Conservation (phyloP, 2,329 filamentous ascomycete genomes). For the Zymoseptoria tritici region DNA sequence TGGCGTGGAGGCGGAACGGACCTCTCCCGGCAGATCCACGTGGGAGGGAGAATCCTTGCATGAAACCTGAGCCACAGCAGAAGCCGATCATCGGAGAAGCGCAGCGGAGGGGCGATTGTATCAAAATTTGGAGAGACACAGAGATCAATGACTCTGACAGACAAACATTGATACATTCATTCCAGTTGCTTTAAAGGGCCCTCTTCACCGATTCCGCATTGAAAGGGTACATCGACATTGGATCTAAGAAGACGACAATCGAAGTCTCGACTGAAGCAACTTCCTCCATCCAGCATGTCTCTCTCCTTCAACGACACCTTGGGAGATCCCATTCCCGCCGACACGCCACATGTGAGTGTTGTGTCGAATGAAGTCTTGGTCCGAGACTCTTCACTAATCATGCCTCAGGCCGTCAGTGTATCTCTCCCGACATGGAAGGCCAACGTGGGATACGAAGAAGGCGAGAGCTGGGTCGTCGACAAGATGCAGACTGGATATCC, state of each 20-base stretch:
- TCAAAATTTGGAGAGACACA: neutral
- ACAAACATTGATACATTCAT: neutral
- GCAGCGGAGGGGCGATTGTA: neutral
- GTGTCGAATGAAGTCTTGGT: neutral
- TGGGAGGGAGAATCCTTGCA: neutral
- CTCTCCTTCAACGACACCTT: slow-evolving; percentile 30
- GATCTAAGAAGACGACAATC: no score
- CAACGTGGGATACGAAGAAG: slow-evolving; percentile 92
- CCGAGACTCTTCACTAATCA: slow-evolving; percentile 3
- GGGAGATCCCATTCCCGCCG: slow-evolving; percentile 67
- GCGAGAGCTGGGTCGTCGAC: slow-evolving; percentile 73
- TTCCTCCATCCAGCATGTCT: neutral
- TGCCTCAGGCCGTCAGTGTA: slow-evolving; percentile 76
- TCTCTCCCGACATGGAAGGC: slow-evolving; percentile 88
- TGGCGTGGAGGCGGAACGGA: neutral
- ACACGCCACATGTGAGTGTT: slow-evolving; percentile 68
- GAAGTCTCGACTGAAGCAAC: no score
- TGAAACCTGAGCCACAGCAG: neutral
- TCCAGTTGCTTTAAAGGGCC: neutral
- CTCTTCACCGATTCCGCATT: no score
- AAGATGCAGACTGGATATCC: slow-evolving; percentile 90
- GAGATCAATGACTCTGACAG: neutral
- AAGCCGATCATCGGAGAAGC: neutral
- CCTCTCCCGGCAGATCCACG: neutral
- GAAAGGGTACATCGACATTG: no score